Evolutionary conservation across 2,329 filamentous ascomycete genomes (phyloP), one percentile per base, ranked within the genome.

Genomic region (Stachybotrys chlorohalonatus): DNA sequence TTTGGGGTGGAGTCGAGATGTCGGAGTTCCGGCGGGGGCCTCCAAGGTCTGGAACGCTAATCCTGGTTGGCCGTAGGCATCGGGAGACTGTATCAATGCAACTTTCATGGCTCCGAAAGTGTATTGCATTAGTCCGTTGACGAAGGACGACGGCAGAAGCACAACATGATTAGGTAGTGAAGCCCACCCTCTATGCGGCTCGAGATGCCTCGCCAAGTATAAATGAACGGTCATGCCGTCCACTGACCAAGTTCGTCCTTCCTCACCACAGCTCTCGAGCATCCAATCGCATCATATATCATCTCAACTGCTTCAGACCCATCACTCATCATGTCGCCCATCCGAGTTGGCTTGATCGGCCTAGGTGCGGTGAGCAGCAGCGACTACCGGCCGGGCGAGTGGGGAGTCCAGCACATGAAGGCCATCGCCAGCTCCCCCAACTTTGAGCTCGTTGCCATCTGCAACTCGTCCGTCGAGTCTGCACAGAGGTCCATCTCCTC

Each of bases 271-370:
- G n/a, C 11, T n/a, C 39, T 45, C 39, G 11, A 45, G 39, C 2
- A n/a, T 45, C 39, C 2, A 45, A 45, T n/a, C 39, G n/a, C 39
- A 45, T 11, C 3, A 11, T n/a, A 45, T 2, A 45, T 11, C 39
- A n/a, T n/a, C 24, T 24, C 24, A 24, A 45, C 39, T 2, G 11
- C n/a, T n/a, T 45, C 39, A 45, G 11, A 2, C 11, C 15, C 46
- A 47, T 16, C 6, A 5, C 11, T n/a, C n/a, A 47, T 47, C 46
- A 59, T 77, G 72, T 59, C 74, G 49, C 74, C 71, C 16, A 78
- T 81, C 57, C 74, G 76, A 55, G 63, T 81, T n/a, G 80, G 72
- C 36, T 68, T 83, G 13, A 73, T 81, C 56, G 80, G 79, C 24
- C 75, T 82, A 49, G 80, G 76, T 3, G 66, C 75, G 54, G 67